Evolutionary conservation across 176 grass and related monocot species (phyloP).

Genomic region (Metroxylon sagu): DNA sequence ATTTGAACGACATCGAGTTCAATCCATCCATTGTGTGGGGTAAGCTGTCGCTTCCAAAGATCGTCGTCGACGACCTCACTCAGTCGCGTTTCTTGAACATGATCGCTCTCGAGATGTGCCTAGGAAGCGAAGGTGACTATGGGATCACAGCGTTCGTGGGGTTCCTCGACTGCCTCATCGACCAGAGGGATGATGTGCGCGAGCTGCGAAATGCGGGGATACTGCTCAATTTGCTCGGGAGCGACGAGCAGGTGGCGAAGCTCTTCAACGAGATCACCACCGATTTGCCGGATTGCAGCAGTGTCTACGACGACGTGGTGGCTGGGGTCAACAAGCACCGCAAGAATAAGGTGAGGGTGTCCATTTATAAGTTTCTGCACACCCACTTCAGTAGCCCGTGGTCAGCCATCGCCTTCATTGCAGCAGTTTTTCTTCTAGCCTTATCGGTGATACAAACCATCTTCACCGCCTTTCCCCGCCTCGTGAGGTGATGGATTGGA

Average conservation of each 20-base stretch:
- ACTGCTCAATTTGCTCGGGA: constrained; percentile 1
- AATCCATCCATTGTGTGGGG: background rate
- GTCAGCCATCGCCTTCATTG: background rate
- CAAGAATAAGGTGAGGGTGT: background rate
- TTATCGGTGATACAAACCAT: background rate
- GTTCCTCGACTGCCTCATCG: background rate
- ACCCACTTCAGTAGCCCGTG: constrained; percentile 4
- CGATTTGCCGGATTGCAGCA: background rate
- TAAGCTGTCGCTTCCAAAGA: background rate
- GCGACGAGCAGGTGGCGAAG: constrained; percentile 1
- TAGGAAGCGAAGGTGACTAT: background rate
- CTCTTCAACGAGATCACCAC: constrained; percentile 9
- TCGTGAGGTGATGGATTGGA: too few relatives aligned
- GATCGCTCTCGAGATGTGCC: constrained; percentile 1
- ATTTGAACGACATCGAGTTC: too few relatives aligned
- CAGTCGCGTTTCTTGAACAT: background rate
- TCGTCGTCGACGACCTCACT: background rate
- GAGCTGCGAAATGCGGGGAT: background rate
- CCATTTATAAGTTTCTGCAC: background rate
- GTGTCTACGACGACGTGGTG: background rate
- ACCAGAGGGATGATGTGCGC: background rate
- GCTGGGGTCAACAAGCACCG: too few relatives aligned
- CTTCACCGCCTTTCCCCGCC: background rate
- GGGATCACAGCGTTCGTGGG: constrained; percentile 5
- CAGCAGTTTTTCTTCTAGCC: background rate